Conservation (phyloP, 1,284 basidiomycete genomes). For the Pyrrhoderma lamaoense region DNA sequence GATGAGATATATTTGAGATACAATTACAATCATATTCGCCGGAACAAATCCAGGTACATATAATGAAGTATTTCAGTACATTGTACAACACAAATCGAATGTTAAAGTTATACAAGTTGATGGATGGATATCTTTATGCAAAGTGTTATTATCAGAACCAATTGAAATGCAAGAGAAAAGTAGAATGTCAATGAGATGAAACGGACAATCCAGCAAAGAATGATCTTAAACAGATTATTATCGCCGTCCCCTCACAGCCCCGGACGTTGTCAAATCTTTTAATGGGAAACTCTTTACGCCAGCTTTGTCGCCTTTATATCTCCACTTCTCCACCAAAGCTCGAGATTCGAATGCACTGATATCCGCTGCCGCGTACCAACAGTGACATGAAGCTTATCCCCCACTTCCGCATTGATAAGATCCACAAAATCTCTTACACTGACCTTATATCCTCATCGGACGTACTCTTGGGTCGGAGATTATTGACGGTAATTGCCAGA, state of each 20-base stretch:
- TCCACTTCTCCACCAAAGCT: constrained; percentile 53
- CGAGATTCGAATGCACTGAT: constrained; percentile 70
- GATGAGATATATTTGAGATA: no score
- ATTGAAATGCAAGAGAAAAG: no score
- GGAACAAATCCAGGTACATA: no score
- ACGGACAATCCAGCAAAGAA: no score
- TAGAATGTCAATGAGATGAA: no score
- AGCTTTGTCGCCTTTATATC: constrained; percentile 28
- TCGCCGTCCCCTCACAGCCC: constrained; percentile 35
- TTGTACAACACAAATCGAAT: no score
- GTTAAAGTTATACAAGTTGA: no score
- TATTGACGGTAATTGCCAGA: constrained; percentile 69
- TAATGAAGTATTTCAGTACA: no score
- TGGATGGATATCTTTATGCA: no score
- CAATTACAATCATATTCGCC: no score
- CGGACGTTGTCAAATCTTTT: constrained; percentile 24
- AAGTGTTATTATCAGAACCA: no score
- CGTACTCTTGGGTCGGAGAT: constrained; percentile 36
- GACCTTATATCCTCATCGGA: constrained; percentile 28
- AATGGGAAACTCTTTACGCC: constrained; percentile 31
- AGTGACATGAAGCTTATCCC: constrained; percentile 72
- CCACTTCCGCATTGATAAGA: constrained; percentile 41
- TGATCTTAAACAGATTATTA: no score
- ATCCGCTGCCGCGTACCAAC: constrained; percentile 60
- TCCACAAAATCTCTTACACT: constrained; percentile 43